Evolutionary conservation across 2,329 filamentous ascomycete genomes (phyloP).

Genomic region (Cladosporium sp.): DNA sequence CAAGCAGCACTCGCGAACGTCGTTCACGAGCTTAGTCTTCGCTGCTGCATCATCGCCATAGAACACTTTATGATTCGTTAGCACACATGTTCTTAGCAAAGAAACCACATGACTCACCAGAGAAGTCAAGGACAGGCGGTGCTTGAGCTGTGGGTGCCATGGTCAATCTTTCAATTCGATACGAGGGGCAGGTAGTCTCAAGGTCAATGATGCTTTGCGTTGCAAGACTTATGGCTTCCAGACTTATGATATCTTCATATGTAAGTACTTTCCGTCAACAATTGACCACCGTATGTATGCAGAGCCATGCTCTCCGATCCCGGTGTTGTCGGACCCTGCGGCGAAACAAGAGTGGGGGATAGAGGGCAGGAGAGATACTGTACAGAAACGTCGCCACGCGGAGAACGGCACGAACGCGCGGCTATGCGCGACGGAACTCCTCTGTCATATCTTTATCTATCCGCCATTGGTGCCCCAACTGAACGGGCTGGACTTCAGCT

Average conservation of each 20-base stretch:
- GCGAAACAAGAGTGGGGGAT: not conserved
- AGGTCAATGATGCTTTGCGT: not conserved
- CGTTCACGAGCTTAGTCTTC: slow-evolving; percentile 10
- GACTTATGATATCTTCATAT: not conserved
- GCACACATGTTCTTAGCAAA: not conserved
- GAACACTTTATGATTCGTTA: slow-evolving; percentile 7
- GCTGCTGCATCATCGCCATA: slow-evolving; percentile 12
- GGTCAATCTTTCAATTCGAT: not conserved
- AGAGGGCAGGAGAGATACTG: not conserved
- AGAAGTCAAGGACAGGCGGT: slow-evolving; percentile 18
- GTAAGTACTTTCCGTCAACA: not conserved
- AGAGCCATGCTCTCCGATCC: not conserved
- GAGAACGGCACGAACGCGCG: not conserved
- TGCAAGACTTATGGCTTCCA: not conserved
- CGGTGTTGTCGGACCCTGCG: not conserved
- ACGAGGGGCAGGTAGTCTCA: not conserved
- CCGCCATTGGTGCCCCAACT: not conserved
- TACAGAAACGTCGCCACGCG: not conserved
- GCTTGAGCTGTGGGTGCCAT: slow-evolving; percentile 13
- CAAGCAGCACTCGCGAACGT: slow-evolving; percentile 14
- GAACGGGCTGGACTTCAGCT: not conserved
- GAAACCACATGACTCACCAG: not conserved
- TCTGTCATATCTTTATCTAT: not conserved
- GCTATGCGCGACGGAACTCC: not conserved
- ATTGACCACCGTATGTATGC: not conserved